These are phyloP conservation scores for Neurospora sp. DNA, from an alignment of 495 filamentous ascomycete genomes.

Conservation along the genomic window DNA sequence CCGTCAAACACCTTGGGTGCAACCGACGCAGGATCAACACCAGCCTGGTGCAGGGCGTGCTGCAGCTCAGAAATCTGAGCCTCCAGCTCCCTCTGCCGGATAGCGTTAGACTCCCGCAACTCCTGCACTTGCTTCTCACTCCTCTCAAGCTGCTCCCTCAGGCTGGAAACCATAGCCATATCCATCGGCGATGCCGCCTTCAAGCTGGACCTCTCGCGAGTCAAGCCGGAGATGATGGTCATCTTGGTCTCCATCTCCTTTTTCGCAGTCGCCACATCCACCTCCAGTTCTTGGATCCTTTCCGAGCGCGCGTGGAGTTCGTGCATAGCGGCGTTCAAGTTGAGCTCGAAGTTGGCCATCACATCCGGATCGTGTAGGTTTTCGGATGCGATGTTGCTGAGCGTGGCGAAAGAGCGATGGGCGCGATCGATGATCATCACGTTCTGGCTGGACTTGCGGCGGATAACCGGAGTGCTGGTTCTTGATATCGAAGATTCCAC, in stretches of 20 bases:
- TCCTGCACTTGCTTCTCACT: conserved; percentile 70
- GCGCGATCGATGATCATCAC: conserved; percentile 83
- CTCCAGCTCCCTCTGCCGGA: conserved; percentile 63
- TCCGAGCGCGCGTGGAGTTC: conserved; percentile 82
- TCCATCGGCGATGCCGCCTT: conserved; percentile 75
- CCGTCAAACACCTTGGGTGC: conserved; percentile 13
- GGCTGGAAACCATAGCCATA: conserved; percentile 77
- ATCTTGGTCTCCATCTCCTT: conserved; percentile 96
- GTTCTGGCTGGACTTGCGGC: conserved; percentile 89
- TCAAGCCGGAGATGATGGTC: conserved; percentile 86
- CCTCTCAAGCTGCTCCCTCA: conserved; percentile 79
- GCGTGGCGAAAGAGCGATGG: conserved; percentile 79
- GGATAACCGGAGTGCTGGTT: conserved; percentile 60
- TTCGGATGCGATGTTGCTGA: conserved; percentile 78
- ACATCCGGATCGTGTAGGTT: conserved; percentile 72
- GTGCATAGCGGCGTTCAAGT: conserved; percentile 85
- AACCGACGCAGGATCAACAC: conserved; percentile 1
- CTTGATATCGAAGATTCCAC: conserved; percentile 52
- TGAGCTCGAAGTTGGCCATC: conserved; percentile 86
- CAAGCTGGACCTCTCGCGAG: conserved; percentile 81
- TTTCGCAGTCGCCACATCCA: conserved; percentile 70
- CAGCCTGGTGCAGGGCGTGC: conserved; percentile 38
- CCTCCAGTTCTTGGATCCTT: conserved; percentile 78
- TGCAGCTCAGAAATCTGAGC: conserved; percentile 59
- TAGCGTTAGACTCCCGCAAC: conserved; percentile 60